phyloP scores from a whole-genome alignment of 192 early-diverging fungal genomes.

The Rhizophagus prolifer region DNA sequence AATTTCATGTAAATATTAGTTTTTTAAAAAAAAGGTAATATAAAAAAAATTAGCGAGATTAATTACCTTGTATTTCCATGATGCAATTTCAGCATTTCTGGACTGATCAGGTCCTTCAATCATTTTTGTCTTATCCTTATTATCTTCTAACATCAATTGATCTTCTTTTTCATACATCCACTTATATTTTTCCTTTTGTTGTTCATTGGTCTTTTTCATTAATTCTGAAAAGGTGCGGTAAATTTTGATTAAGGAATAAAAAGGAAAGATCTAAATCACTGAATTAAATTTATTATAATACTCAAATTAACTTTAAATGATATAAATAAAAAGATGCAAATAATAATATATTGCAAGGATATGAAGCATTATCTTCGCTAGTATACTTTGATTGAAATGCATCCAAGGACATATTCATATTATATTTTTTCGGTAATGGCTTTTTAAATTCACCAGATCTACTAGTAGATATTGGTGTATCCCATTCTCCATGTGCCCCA shows the following conservation, averaged over 20 bases:
- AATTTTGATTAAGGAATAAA: slow-evolving; percentile 19
- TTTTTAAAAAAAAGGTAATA: neutral
- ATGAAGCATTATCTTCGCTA: slow-evolving; percentile 79
- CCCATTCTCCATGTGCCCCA: slow-evolving; percentile 32
- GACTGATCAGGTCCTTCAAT: slow-evolving; percentile 30
- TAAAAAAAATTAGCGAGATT: neutral
- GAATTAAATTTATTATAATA: neutral
- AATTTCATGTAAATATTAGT: slow-evolving; percentile 35
- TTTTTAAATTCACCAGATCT: slow-evolving; percentile 5
- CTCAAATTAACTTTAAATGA: neutral
- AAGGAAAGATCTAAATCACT: neutral
- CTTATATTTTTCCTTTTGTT: slow-evolving; percentile 55
- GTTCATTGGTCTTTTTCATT: slow-evolving; percentile 59
- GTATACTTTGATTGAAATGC: slow-evolving; percentile 73
- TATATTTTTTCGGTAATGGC: slow-evolving; percentile 33
- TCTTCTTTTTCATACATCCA: slow-evolving; percentile 70
- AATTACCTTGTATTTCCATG: slow-evolving; percentile 63
- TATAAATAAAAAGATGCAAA: neutral
- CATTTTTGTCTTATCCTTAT: slow-evolving; percentile 24
- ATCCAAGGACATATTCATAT: slow-evolving; percentile 63
- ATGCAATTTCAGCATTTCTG: slow-evolving; percentile 34
- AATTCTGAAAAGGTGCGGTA: slow-evolving; percentile 53
- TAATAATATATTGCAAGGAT: slow-evolving; percentile 20
- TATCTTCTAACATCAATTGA: slow-evolving; percentile 34
- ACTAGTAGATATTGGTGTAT: slow-evolving; percentile 8